Evolutionary conservation across 805 yeast genomes (phyloP), one percentile per base, ranked within the genome.

Genomic region (Suhomyces kilbournensis): DNA sequence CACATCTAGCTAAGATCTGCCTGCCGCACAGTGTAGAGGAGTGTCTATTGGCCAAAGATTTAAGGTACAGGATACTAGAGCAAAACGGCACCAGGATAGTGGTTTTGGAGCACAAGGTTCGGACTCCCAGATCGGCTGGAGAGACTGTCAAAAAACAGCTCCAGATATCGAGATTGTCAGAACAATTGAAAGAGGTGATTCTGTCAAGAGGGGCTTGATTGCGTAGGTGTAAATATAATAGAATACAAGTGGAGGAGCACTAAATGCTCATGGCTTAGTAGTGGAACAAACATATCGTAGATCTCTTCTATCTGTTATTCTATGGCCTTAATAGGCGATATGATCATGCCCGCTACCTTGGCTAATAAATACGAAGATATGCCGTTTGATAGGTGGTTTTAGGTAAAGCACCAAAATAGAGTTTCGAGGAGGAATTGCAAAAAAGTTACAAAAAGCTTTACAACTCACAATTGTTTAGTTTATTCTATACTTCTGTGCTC

Each of bases 1-100:
- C 20, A 2, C 30, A 48, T 15, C 52, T 60, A 30, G 45, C 43
- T 15, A 53, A 47, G 26, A 30, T 19, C 14, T 50, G 49, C 35
- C 26, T 26, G 8, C 23, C 52, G 1, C 48, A 38, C 9, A 14
- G 23, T 9, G 10, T 53, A 9, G 53, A 40, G 14, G 44, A 40
- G 12, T 22, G 46, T 9, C 39, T 53, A 15, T 14, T 7, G n/a
- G 53, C 47, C 20, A 50, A 46, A 39, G 20, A 15, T 26, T 30
- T 53, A n/a, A 39, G 25, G 20, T 46, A 35, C 32, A 19, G 17
- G 32, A 35, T 40, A 38, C 23, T 35, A 6, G 25, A 17, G 43
- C 23, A 35, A 23, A 15, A 26, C 10, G 32, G 32, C 14, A 17
- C 28, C n/a, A 26, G 22, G 5, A 15, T 47, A 32, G 19, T 47